Evolutionary conservation across 139 green algal species (phyloP), one percentile per base, ranked within the genome.

Genomic region (Desmodesmus armatus): DNA sequence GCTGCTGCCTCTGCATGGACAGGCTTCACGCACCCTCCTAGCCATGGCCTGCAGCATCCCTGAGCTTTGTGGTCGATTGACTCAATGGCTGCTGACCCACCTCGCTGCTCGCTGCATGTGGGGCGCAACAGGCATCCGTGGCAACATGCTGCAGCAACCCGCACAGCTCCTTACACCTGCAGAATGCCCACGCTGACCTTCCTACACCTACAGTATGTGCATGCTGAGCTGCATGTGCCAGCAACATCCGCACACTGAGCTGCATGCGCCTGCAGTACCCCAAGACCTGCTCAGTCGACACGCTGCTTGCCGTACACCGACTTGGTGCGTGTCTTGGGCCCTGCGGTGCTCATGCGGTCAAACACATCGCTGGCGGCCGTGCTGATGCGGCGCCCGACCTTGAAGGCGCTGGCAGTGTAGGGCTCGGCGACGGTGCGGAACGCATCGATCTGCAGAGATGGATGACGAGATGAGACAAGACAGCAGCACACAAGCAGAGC

Each of bases 371-470:
- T 53, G 11, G 70, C 66, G 27, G n/a, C 80, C 19, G 40, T 37
- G 3, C 49, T 33, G n/a, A 86, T 47, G 3, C 70, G 67, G 25
- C 11, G 33, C 39, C 69, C 40, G 47, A 86, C 80, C 67, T 86
- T 86, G 51, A 31, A 69, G 25, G 80, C 80, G n/a, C 67, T 80
- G 35, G 51, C n/a, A 25, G 69, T 86, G 66, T 80, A 79, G 37
- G 80, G 80, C 69, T 79, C 80, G 43, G 80, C 80, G 33, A 63
- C 71, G 39, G 23, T 80, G 53, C 80, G 80, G 19, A 86, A 70
- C 6, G 23, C 11, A 23, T 69, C 69, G 43, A 86, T 51, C 51
- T 84, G 78, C 43, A 62, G 62, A n/a, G n/a, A n/a, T n/a, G n/a
- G n/a, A n/a, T n/a, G n/a, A n/a, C n/a, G n/a, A n/a, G n/a, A n/a